Evolutionary conservation across 495 filamentous ascomycete genomes (phyloP).

Genomic region (Neurospora sp.): DNA sequence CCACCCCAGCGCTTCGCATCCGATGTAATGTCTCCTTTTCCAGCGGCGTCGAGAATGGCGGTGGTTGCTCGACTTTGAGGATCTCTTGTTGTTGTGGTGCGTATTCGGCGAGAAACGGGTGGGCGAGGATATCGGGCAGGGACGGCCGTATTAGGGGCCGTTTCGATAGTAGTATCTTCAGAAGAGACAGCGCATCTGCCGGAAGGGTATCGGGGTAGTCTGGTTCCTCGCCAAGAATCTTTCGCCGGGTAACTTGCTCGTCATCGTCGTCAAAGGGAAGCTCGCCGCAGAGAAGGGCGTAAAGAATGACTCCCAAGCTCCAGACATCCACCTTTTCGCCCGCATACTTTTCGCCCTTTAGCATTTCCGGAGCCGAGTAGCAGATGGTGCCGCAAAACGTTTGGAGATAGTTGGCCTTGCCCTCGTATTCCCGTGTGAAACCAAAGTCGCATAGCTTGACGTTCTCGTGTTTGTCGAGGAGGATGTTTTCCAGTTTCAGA

Average conservation of each 20-base stretch:
- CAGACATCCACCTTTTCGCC: constrained; percentile 97
- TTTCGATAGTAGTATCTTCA: constrained; percentile 75
- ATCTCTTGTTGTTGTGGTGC: constrained; percentile 86
- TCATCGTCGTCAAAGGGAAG: constrained; percentile 94
- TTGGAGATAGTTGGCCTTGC: constrained; percentile 87
- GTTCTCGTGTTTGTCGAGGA: constrained; percentile 93
- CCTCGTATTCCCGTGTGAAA: constrained; percentile 95
- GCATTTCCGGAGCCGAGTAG: constrained; percentile 96
- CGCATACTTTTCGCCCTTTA: constrained; percentile 95
- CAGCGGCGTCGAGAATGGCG: constrained; percentile 76
- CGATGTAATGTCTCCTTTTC: constrained; percentile 88
- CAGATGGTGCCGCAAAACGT: constrained; percentile 97
- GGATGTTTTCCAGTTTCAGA: constrained; percentile 92
- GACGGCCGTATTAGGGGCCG: constrained; percentile 75
- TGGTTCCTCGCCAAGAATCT: constrained; percentile 77
- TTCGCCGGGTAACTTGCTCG: constrained; percentile 71
- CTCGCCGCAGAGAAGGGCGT: constrained; percentile 84
- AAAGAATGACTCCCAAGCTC: constrained; percentile 95
- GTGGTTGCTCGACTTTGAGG: constrained; percentile 69
- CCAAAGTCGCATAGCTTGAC: constrained; percentile 99
- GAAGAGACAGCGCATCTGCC: constrained; percentile 62
- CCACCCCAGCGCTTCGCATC: constrained; percentile 91
- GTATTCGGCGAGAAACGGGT: constrained; percentile 83
- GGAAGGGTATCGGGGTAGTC: constrained; percentile 73
- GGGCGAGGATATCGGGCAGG: constrained; percentile 76